phyloP scores from a whole-genome alignment of 2,329 filamentous ascomycete species.

The Trichoderma pleuroti region DNA sequence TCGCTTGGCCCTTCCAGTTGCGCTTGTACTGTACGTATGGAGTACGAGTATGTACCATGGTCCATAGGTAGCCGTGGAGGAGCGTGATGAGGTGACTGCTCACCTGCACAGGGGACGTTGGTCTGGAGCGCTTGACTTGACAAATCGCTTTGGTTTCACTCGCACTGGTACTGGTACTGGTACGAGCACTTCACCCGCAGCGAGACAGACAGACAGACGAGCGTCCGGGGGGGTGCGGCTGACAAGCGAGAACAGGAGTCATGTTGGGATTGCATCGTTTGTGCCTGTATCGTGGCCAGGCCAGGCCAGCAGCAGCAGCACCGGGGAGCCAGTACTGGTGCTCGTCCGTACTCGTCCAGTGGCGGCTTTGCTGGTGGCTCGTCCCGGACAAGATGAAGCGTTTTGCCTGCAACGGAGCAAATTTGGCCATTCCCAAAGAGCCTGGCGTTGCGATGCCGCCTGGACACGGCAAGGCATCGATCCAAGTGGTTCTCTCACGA shows the following conservation, averaged over 20 bases:
- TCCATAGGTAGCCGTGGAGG: background rate
- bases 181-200: background rate
- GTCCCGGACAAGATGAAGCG: too few relatives aligned
- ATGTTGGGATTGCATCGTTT: background rate
- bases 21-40: background rate
- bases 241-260: constrained; percentile 5
- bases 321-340: too few relatives aligned
- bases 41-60: background rate
- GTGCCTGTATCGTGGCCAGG: background rate
- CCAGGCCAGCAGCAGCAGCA: too few relatives aligned
- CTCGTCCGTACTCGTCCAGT: too few relatives aligned
- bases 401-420: background rate
- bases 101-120: constrained; percentile 11
- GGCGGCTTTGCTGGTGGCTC: too few relatives aligned
- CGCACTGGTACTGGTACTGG: background rate
- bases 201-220: background rate
- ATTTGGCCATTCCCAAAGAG: background rate
- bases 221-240: background rate
- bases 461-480: background rate
- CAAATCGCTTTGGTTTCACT: background rate
- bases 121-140: background rate
- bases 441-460: background rate
- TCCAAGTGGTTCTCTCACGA: background rate
- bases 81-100: constrained; percentile 8
- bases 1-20: background rate